These are phyloP conservation scores for Termitomyces sp. DNA, from an alignment of 768 basidiomycete genomes.

Conservation along the genomic window DNA sequence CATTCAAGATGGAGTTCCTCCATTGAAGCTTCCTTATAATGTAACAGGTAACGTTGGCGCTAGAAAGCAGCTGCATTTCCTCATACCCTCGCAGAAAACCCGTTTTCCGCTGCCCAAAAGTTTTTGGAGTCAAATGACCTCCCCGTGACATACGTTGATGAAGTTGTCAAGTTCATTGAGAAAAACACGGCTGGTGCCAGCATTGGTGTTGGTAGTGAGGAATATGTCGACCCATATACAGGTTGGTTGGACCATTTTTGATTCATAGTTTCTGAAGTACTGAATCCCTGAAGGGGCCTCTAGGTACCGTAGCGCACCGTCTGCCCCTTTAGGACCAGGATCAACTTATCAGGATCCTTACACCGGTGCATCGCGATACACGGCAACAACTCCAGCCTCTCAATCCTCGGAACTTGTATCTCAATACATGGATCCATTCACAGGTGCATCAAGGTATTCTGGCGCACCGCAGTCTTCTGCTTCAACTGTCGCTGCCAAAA, in stretches of 20 bases:
- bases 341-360: conserved; percentile 60
- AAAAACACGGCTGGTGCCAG: conserved; percentile 80
- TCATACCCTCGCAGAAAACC: conserved; percentile 61
- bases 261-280: conserved; percentile 1
- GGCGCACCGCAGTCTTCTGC: conserved; percentile 32
- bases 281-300: conserved; percentile 44
- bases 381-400: conserved; percentile 31
- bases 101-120: conserved; percentile 81
- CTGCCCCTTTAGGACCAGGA: conserved; percentile 25
- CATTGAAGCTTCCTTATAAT: conserved; percentile 93
- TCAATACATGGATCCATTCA: conserved; percentile 59
- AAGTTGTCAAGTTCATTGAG: conserved; percentile 92
- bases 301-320: conserved; percentile 47
- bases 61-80: not conserved
- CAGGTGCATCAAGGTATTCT: conserved; percentile 62
- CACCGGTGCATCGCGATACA: conserved; percentile 67
- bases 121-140: conserved; percentile 85
- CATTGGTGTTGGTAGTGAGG: conserved; percentile 52
- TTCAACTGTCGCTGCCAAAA: conserved; percentile 28
- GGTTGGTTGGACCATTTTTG: conserved; percentile 36
- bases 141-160: conserved; percentile 75
- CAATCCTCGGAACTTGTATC: conserved; percentile 28
- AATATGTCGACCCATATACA: conserved; percentile 87
- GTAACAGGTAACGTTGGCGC: conserved; percentile 52
- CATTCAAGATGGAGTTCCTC: conserved; percentile 86